These are phyloP conservation scores for Dactylellina cionopaga DNA, from an alignment of 2,329 filamentous ascomycete species.

Conservation along the genomic window DNA sequence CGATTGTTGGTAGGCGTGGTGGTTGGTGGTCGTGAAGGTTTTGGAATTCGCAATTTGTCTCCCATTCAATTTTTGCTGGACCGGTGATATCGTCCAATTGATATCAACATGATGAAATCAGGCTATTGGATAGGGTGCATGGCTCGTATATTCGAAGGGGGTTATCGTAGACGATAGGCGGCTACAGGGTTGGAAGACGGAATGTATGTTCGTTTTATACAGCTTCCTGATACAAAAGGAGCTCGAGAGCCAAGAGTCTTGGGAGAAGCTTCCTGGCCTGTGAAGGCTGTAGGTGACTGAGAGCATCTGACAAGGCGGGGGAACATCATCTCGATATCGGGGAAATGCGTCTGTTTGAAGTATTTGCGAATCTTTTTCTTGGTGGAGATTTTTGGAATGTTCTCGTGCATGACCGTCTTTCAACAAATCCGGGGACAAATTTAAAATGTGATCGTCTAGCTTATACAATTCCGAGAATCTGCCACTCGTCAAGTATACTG, in stretches of 20 bases:
- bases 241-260: constrained; percentile 48
- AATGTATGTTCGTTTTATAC: constrained; percentile 33
- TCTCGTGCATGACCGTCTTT: too few species aligned
- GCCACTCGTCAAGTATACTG: neutral
- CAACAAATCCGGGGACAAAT: constrained; percentile 22
- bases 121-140: constrained; percentile 19
- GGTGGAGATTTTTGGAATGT: constrained; percentile 1
- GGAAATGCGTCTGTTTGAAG: constrained; percentile 25
- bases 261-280: constrained; percentile 7
- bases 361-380: constrained; percentile 3
- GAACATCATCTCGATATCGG: constrained; percentile 22
- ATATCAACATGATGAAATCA: neutral
- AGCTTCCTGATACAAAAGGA: constrained; percentile 51
- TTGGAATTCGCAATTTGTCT: constrained; percentile 13
- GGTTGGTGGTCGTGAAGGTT: too few species aligned
- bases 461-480: neutral
- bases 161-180: constrained; percentile 37
- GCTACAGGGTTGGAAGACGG: constrained; percentile 39
- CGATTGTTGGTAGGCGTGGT: neutral
- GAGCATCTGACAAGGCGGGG: constrained; percentile 28
- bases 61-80: constrained; percentile 16
- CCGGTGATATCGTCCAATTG: constrained; percentile 21
- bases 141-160: constrained; percentile 25
- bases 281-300: neutral
- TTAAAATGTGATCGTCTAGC: neutral